Evolutionary conservation across 495 filamentous ascomycete species (phyloP), one percentile per base, ranked within the genome.

Genomic region (Talaromyces proteolyticus): DNA sequence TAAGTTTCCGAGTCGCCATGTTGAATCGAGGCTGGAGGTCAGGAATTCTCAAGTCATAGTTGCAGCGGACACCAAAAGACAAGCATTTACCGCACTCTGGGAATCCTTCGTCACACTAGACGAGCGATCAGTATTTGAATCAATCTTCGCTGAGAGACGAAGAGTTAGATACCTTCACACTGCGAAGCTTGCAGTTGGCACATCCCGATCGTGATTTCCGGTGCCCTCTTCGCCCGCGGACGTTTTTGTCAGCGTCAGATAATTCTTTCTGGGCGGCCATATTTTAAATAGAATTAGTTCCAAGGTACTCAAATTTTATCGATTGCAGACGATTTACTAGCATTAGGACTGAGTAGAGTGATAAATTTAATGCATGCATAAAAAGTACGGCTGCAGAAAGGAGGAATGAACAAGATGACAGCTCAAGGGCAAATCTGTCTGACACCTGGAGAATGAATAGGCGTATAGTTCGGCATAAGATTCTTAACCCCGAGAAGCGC

Each of bases 121-220:
- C 17, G n/a, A n/a, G n/a, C n/a, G n/a, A 42, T 0, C 8, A 21
- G 0, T 43, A 43, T 14, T 43, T 21, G n/a, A 43, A 19, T 43
- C 19, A 43, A 11, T 21, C 21, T 25, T 17, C 8, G 43, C n/a
- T 16, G 18, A 11, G 16, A 12, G 21, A 45, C 22, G 12, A 34
- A 7, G 23, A 6, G 17, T 45, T 24, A 8, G 29, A 39, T 53
- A 73, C 69, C 54, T 72, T 73, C 45, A 72, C 56, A 29, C 59
- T 66, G 18, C 69, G 59, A 39, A 73, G 62, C 53, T 72, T 73
- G 53, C 69, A 72, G 42, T 71, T 70, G 18, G 66, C 58, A 50
- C 70, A 73, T 19, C 69, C 70, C 19, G 46, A 55, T 44, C 64
- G 57, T 7, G 70, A 72, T 38, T 66, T 64, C 34, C 54, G 61